Evolutionary conservation across 495 filamentous ascomycete genomes (phyloP).

Genomic region (Aeminium ludgeri): DNA sequence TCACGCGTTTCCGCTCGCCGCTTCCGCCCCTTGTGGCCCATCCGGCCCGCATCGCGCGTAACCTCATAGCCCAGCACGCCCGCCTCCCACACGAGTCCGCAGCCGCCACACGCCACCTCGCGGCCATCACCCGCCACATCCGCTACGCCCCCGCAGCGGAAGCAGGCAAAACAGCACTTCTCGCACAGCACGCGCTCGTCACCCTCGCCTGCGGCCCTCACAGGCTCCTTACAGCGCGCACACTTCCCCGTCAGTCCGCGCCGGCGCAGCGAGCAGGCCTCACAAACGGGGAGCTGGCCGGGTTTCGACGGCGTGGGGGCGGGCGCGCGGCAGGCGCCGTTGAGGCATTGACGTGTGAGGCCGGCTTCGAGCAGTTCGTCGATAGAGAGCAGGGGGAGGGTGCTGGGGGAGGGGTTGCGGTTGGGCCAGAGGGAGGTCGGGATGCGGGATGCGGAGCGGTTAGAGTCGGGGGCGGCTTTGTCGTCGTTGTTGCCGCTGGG

Average conservation of each 20-base stretch:
- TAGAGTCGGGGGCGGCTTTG: constrained; percentile 19
- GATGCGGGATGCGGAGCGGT: constrained; percentile 20
- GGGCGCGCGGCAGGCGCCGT: constrained; percentile 2
- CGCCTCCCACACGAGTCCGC: constrained; percentile 7
- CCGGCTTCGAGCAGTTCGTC: constrained; percentile 4
- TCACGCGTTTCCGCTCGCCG: neutral
- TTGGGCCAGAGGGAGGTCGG: constrained; percentile 16
- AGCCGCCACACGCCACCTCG: constrained; percentile 2
- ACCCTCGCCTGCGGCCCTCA: neutral
- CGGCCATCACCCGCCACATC: neutral
- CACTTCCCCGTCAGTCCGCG: constrained; percentile 5
- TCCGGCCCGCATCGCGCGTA: neutral
- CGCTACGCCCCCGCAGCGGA: constrained; percentile 8
- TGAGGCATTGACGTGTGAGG: constrained; percentile 3
- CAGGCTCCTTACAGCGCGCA: too few species aligned
- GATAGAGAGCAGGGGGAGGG: neutral
- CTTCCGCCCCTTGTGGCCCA: too few species aligned
- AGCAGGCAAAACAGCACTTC: constrained; percentile 14
- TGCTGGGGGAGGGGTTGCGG: neutral
- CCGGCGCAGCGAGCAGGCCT: too few species aligned
- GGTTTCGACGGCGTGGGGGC: too few species aligned
- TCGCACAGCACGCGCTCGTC: constrained; percentile 5
- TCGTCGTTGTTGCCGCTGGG: constrained; percentile 10
- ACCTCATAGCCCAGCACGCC: constrained; percentile 15
- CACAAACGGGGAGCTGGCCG: too few species aligned